Percentiles rank a stretch among this genome's conserved stretches.
Evolutionary conservation across 2,329 filamentous ascomycete genomes (phyloP).

Genomic region (Fusarium mangiferae): DNA sequence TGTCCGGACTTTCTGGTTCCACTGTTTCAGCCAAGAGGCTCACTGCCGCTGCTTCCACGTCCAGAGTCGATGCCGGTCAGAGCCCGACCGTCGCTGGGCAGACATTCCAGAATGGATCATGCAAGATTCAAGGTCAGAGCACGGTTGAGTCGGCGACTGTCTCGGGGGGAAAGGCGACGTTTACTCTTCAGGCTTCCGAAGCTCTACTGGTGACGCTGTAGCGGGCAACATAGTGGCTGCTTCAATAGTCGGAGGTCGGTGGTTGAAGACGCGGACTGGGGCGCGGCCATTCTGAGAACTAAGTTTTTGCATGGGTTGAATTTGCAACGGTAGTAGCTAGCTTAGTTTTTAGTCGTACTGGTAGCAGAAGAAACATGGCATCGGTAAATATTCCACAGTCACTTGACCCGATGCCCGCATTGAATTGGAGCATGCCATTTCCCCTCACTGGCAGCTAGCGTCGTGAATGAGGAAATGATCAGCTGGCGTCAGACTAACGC

Average conservation of each 20-base stretch:
- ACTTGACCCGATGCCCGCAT: not conserved
- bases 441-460: not conserved
- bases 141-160: not conserved
- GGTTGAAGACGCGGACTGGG: accelerated
- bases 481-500: accelerated
- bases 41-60: not conserved
- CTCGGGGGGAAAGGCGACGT: not conserved
- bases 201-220: not conserved
- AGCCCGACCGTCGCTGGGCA: not conserved
- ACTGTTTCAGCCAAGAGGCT: not conserved
- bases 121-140: not conserved
- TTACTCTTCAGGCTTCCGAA: not conserved
- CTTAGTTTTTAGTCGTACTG: not conserved
- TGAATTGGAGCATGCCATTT: not conserved
- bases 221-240: accelerated
- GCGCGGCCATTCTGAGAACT: accelerated
- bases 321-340: accelerated
- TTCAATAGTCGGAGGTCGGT: not conserved
- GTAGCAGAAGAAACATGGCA: not conserved
- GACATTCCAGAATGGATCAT: not conserved
- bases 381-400: accelerated
- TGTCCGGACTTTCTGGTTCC: accelerated
- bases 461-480: not conserved
- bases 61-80: not conserved
- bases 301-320: accelerated